These are phyloP conservation scores for Vitis hybrid DNA, from an alignment of 177 flowering plant species.

Conservation along the genomic window DNA sequence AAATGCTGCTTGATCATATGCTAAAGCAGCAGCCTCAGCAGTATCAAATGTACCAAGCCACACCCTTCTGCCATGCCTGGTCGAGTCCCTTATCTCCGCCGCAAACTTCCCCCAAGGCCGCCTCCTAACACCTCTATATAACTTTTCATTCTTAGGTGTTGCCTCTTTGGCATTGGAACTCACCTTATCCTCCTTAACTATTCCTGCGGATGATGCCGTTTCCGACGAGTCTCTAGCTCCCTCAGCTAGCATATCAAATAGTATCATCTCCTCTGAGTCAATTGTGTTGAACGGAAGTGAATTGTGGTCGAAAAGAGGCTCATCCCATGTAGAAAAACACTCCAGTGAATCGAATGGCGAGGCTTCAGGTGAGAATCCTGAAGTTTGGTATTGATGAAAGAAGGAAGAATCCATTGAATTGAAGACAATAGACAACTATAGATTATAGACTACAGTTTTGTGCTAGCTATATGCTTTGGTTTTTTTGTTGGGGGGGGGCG, in stretches of 20 bases:
- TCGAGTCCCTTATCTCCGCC: constrained; percentile 63
- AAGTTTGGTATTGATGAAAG: constrained; percentile 13
- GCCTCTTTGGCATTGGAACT: constrained; percentile 9
- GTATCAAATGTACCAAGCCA: constrained; percentile 78
- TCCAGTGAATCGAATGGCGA: constrained; percentile 36
- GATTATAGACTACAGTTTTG: no score
- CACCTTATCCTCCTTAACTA: constrained; percentile 30
- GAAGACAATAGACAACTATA: not conserved
- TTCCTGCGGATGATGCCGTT: not conserved
- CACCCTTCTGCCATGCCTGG: constrained; percentile 44
- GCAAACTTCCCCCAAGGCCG: constrained; percentile 69
- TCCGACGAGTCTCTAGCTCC: constrained; percentile 20
- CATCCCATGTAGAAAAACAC: constrained; percentile 31
- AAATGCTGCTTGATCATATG: constrained; percentile 85
- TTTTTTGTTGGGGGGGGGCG: no score
- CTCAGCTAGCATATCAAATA: constrained; percentile 22
- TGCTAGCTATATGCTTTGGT: no score
- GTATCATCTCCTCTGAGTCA: constrained; percentile 40
- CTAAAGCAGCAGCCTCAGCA: constrained; percentile 78
- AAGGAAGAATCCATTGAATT: constrained; percentile 27
- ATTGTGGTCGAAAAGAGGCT: constrained; percentile 12
- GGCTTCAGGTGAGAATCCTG: constrained; percentile 38
- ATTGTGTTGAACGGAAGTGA: constrained; percentile 31
- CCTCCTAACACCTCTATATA: constrained; percentile 54
- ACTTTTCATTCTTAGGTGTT: constrained; percentile 15